Evolutionary conservation across 257 asterid species (phyloP), one percentile per base, ranked within the genome.

Genomic region (Ophiorrhiza pumila): DNA sequence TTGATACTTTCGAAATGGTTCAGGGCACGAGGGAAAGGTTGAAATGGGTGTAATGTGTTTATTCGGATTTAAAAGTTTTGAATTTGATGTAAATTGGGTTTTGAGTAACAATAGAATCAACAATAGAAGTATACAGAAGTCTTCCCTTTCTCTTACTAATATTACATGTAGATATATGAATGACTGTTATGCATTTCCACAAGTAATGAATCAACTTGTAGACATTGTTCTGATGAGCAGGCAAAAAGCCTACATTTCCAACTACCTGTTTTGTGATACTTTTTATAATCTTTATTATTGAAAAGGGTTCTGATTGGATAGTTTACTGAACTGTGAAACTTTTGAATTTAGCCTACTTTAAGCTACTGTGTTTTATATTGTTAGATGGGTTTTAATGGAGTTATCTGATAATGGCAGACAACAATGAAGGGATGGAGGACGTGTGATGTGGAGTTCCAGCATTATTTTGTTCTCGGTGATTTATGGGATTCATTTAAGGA

Each of bases 401-500:
- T 52, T 74, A 31, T 71, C 39, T 77, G 74, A 18, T 42, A 23
- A 57, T 73, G 37, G 52, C 93, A 91, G 97, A 88, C 84, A 81
- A 85, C 84, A 37, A 80, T 76, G 90, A 86, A 85, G 80, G 84
- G 82, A 69, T 82, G 95, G 97, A 88, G 91, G 85, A 86, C 86
- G 18, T 59, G 91, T 71, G 90, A 84, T 72, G 80, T 32, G 35
- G 96, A 88, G 76, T 83, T 60, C 65, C 91, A 81, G 78, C 92
- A 96, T 23, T 90, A 86, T 82, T 94, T 87, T 71, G 85, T 88
- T 75, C 87, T 94, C 5, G 92, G 95, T 65, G 97, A 91, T 83
- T 79, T 94, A 43, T 94, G 97, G 96, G 98, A 94, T 72, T 87
- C 98, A 5, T 94, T 88, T 72, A 87, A 85, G 78, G 97, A 94